Evolutionary conservation across 345 rosid species (phyloP).

Genomic region (Stellera chamaejasme): DNA sequence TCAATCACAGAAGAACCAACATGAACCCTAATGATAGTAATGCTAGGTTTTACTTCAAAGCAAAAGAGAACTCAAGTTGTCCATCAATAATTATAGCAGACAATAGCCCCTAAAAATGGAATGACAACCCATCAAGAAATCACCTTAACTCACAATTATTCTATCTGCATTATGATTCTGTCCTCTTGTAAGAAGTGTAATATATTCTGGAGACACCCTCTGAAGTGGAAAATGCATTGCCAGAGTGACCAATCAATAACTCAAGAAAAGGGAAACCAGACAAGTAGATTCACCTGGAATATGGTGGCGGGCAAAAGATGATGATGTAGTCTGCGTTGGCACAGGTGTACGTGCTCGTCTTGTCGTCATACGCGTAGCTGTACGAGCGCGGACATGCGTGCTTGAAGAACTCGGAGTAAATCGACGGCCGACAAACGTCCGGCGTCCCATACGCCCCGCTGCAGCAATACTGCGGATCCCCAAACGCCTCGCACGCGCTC

Average conservation of each 20-base stretch:
- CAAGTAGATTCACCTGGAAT: slow-evolving; percentile 46
- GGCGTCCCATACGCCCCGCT: slow-evolving; percentile 69
- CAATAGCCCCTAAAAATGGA: no score
- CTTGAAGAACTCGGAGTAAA: slow-evolving; percentile 61
- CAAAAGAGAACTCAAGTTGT: no score
- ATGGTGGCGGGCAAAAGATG: slow-evolving; percentile 85
- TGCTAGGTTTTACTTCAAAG: no score
- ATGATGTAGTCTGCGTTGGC: slow-evolving; percentile 54
- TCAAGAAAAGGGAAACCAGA: not conserved
- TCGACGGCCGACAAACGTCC: slow-evolving; percentile 67
- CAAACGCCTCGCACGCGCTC: slow-evolving; percentile 92
- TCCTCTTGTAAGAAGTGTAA: no score
- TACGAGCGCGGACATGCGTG: slow-evolving; percentile 87
- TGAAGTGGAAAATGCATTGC: slow-evolving; percentile 6
- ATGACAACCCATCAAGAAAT: no score
- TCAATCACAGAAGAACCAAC: no score
- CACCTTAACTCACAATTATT: no score
- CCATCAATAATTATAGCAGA: no score
- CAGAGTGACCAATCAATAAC: slow-evolving; percentile 6
- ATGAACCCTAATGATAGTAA: no score
- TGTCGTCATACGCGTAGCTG: slow-evolving; percentile 86
- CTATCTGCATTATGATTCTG: no score
- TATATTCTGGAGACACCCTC: no score
- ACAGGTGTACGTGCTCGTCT: slow-evolving; percentile 85
- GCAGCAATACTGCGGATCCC: slow-evolving; percentile 64